Evolutionary conservation across 371 early-diverging fungal species (phyloP).

Genomic region (Mycotypha africana): DNA sequence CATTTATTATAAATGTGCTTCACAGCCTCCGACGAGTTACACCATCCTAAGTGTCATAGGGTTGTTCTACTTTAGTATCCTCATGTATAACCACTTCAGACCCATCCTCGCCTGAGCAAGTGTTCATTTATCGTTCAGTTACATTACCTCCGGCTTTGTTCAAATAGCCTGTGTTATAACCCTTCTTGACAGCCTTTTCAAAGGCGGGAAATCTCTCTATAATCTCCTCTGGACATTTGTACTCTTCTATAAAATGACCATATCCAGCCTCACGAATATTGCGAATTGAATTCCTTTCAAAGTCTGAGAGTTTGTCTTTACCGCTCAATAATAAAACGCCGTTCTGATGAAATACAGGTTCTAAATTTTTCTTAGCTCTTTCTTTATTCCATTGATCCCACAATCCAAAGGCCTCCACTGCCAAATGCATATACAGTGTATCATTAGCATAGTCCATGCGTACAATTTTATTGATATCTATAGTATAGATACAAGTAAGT

Average conservation of each 20-base stretch:
- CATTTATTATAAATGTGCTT: conserved; percentile 32
- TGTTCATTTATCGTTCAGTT: too few relatives aligned
- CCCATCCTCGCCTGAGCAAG: too few relatives aligned
- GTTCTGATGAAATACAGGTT: conserved; percentile 32
- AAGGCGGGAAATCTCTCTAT: conserved; percentile 28
- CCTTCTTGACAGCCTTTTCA: conserved; percentile 22
- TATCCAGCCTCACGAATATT: conserved; percentile 32
- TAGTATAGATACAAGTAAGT: not conserved
- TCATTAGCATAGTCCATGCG: conserved; percentile 46
- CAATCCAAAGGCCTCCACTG: conserved; percentile 30
- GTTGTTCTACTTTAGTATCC: not conserved
- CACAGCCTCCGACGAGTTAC: conserved; percentile 34
- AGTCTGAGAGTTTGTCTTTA: conserved; percentile 24
- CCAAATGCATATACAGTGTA: conserved; percentile 35
- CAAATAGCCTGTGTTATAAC: conserved; percentile 28
- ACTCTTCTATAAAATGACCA: conserved; percentile 29
- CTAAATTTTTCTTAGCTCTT: conserved; percentile 14
- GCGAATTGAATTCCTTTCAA: conserved; percentile 25
- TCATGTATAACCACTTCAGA: not conserved
- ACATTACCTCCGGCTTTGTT: conserved; percentile 32
- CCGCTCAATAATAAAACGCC: conserved; percentile 33
- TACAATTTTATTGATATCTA: conserved; percentile 50
- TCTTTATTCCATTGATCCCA: conserved; percentile 54
- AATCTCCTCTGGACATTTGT: conserved; percentile 17
- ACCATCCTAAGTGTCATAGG: conserved; percentile 42